A percentile compares a stretch with the other conserved stretches of the same genome.
These are phyloP conservation scores for Purpureocillium lavendulum DNA, from an alignment of 2,329 filamentous ascomycete genomes.

Conservation along the genomic window DNA sequence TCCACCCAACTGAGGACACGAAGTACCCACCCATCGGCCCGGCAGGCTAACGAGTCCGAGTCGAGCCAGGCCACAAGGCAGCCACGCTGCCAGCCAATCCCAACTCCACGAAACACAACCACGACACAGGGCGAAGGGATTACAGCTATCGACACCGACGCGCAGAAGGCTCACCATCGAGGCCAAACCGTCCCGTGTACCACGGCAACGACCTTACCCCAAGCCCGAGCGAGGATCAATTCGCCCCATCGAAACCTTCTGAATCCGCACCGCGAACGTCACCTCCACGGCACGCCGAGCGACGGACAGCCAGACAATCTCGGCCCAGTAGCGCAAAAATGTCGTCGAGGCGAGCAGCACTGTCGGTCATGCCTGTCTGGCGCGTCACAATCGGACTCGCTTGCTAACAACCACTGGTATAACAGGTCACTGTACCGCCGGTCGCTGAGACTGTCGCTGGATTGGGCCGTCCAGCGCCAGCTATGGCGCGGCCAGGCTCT, in stretches of 20 bases:
- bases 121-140: neutral
- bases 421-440: slow-evolving; percentile 75
- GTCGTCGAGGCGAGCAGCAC: neutral
- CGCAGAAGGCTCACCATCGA: no score
- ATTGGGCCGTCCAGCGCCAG: slow-evolving; percentile 90
- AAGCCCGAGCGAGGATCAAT: no score
- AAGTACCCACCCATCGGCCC: no score
- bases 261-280: no score
- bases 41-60: neutral
- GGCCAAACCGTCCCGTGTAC: no score
- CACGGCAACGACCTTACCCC: no score
- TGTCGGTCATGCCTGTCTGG: neutral
- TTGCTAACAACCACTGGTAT: neutral
- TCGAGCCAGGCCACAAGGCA: slow-evolving; percentile 4
- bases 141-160: slow-evolving; percentile 8
- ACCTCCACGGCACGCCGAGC: no score
- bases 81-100: neutral
- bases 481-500: slow-evolving; percentile 93
- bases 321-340: no score
- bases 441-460: slow-evolving; percentile 83
- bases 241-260: no score
- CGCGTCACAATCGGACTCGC: neutral
- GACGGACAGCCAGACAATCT: no score
- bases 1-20: no score
- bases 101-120: neutral